Evolutionary conservation across 495 filamentous ascomycete species (phyloP).

Genomic region (Penicillium maclennaniae): DNA sequence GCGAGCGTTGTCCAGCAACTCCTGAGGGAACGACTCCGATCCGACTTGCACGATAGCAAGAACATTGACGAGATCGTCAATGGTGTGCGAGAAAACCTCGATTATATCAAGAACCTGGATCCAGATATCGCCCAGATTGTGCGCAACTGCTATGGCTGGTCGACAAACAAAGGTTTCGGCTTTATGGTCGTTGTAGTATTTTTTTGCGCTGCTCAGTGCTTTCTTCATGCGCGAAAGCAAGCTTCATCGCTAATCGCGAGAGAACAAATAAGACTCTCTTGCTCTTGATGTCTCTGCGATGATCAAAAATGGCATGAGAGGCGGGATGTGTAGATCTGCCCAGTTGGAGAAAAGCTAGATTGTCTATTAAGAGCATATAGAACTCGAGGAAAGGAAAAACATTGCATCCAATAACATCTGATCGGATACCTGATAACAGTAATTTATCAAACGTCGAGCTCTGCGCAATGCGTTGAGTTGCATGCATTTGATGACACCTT

Average conservation of each 20-base stretch:
- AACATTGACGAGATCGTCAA: conserved; percentile 68
- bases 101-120: conserved; percentile 65
- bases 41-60: conserved; percentile 49
- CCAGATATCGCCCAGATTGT: conserved; percentile 58
- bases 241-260: conserved; percentile 26
- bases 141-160: conserved; percentile 61
- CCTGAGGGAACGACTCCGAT: conserved; percentile 56
- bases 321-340: neutral
- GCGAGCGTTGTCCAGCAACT: conserved; percentile 72
- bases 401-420: neutral
- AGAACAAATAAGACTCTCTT: neutral
- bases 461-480: neutral
- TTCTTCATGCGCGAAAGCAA: conserved; percentile 44
- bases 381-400: neutral
- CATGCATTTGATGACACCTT: conserved; percentile 1
- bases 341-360: neutral
- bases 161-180: conserved; percentile 46
- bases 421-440: neutral
- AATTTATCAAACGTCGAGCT: neutral
- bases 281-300: neutral
- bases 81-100: conserved; percentile 67
- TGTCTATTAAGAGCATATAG: neutral
- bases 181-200: conserved; percentile 42
- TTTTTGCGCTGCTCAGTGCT: conserved; percentile 43
- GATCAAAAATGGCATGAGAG: neutral